These are phyloP conservation scores for Podaxis mareebaensis DNA, from an alignment of 768 basidiomycete genomes.

Conservation along the genomic window DNA sequence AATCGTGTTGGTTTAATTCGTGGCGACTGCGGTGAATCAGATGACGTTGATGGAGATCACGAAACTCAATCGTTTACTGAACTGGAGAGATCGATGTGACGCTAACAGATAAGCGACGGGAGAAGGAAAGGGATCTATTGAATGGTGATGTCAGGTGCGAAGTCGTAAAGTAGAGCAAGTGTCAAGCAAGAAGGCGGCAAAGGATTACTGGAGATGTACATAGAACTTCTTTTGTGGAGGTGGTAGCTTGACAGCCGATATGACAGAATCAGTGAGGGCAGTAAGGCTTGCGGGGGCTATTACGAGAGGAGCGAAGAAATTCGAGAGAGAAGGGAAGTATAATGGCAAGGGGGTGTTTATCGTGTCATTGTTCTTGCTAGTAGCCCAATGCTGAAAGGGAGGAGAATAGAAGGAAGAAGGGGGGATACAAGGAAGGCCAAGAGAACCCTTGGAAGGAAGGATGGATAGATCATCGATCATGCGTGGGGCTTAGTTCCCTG, in stretches of 20 bases:
- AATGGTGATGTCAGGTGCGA: neutral
- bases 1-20: neutral
- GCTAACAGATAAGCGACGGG: neutral
- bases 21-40: neutral
- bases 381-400: neutral
- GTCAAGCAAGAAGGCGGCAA: neutral
- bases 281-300: conserved; percentile 1
- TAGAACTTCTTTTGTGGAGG: neutral
- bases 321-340: neutral
- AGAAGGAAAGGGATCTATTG: neutral
- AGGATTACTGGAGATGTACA: neutral
- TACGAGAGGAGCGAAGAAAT: neutral
- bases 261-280: conserved; percentile 13
- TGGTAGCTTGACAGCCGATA: neutral
- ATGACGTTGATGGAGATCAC: neutral
- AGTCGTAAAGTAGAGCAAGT: neutral
- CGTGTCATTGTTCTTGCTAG: conserved; percentile 1
- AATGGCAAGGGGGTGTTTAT: neutral
- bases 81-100: neutral
- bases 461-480: neutral
- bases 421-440: neutral
- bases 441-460: conserved; percentile 7
- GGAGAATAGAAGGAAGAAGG: neutral
- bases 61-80: neutral
- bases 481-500: neutral